A percentile compares a stretch with the other conserved stretches of the same genome.
Evolutionary conservation across 1,284 basidiomycete species (phyloP).

Genomic region (Ceratobasidium sp.): DNA sequence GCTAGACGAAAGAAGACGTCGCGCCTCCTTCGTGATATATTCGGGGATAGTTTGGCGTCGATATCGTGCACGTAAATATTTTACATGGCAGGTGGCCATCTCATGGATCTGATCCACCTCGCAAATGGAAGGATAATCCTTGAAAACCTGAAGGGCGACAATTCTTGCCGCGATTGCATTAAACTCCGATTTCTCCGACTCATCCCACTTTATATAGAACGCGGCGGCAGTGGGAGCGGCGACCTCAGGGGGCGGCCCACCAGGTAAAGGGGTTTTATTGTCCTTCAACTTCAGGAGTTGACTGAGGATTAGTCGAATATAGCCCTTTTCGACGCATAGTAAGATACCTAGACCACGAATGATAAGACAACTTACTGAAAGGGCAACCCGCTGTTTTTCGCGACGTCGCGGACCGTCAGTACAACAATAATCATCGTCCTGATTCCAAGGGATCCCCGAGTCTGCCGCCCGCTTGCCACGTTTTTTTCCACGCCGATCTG

Average conservation of each 20-base stretch:
- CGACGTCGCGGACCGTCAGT: neutral
- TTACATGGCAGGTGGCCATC: neutral
- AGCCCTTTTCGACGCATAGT: neutral
- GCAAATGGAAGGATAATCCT: neutral
- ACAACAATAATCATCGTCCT: neutral
- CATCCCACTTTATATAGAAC: conserved; percentile 11
- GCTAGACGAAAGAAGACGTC: neutral
- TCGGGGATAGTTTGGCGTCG: neutral
- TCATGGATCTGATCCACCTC: neutral
- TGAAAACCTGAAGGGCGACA: neutral
- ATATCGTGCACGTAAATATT: conserved; percentile 2
- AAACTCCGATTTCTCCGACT: conserved; percentile 7
- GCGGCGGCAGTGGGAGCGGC: neutral
- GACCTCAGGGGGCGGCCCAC: neutral
- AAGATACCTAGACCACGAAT: neutral
- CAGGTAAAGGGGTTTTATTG: neutral
- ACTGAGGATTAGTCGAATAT: neutral
- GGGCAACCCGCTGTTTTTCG: neutral
- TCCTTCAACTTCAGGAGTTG: neutral
- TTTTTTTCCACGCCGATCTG: neutral
- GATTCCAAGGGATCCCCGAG: neutral
- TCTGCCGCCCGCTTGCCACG: neutral
- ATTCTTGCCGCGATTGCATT: neutral
- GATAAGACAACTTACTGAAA: neutral
- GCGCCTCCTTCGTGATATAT: neutral